These are phyloP conservation scores for Acidiella bohemica DNA, from an alignment of 495 filamentous ascomycete genomes.

Conservation along the genomic window DNA sequence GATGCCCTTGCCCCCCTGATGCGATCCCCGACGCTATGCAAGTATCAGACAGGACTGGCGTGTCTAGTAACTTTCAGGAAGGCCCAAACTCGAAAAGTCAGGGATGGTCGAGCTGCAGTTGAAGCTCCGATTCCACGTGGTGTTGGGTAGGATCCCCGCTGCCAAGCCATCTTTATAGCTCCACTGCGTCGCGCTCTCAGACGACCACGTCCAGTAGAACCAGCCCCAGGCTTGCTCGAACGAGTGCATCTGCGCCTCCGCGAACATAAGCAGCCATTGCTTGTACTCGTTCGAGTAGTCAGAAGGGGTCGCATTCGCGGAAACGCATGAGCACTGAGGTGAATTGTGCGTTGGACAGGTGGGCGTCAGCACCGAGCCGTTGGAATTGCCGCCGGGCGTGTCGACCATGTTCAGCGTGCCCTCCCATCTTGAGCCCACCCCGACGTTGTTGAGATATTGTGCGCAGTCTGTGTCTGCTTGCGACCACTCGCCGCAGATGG, in stretches of 20 bases:
- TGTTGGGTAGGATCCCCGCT: slow-evolving; percentile 68
- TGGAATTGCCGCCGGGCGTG: slow-evolving; percentile 22
- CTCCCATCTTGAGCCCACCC: slow-evolving; percentile 78
- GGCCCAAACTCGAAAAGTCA: slow-evolving; percentile 46
- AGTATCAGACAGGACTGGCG: too few relatives aligned
- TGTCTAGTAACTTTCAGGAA: slow-evolving; percentile 69
- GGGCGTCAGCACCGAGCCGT: slow-evolving; percentile 42
- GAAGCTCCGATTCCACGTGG: slow-evolving; percentile 63
- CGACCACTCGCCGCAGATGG: slow-evolving; percentile 94
- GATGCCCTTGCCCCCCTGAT: too few relatives aligned
- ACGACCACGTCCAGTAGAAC: slow-evolving; percentile 96
- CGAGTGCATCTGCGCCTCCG: slow-evolving; percentile 84
- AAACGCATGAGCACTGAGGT: slow-evolving; percentile 52
- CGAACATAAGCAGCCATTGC: slow-evolving; percentile 73
- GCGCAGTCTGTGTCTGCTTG: slow-evolving; percentile 97
- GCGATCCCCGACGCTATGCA: too few relatives aligned
- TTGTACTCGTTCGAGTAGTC: slow-evolving; percentile 66
- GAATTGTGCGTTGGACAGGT: slow-evolving; percentile 51
- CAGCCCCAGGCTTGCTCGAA: slow-evolving; percentile 90
- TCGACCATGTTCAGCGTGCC: slow-evolving; percentile 57
- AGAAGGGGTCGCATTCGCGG: slow-evolving; percentile 58
- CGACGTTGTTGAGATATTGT: slow-evolving; percentile 76
- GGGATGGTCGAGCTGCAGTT: slow-evolving; percentile 58
- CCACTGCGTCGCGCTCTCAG: slow-evolving; percentile 75
- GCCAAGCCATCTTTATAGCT: slow-evolving; percentile 77